Conservation (phyloP, 2,329 filamentous ascomycete genomes). For the Pseudogymnoascus sp. region DNA sequence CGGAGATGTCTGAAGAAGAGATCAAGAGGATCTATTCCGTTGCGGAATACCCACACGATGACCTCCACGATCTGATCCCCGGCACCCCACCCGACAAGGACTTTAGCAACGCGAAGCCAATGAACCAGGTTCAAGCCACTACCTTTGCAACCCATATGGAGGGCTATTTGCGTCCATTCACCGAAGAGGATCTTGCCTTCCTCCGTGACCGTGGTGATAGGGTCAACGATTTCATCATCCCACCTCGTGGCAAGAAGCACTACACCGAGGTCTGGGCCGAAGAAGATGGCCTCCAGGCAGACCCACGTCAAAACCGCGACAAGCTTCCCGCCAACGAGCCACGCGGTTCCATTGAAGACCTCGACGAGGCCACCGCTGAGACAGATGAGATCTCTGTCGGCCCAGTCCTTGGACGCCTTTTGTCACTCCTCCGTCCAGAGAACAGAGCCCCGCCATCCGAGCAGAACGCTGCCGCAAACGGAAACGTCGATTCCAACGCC, state of each 20-base stretch:
- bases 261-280: slow-evolving; percentile 92
- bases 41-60: slow-evolving; percentile 69
- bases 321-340: slow-evolving; percentile 72
- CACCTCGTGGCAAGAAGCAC: slow-evolving; percentile 72
- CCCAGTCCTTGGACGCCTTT: slow-evolving; percentile 72
- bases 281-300: slow-evolving; percentile 74
- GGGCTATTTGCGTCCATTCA: slow-evolving; percentile 80
- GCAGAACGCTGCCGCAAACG: slow-evolving; percentile 48
- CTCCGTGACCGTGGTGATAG: slow-evolving; percentile 85
- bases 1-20: slow-evolving; percentile 76
- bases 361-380: slow-evolving; percentile 80
- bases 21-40: slow-evolving; percentile 85
- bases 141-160: slow-evolving; percentile 93
- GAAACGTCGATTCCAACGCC: slow-evolving; percentile 43
- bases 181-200: slow-evolving; percentile 90
- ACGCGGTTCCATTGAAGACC: slow-evolving; percentile 75
- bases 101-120: slow-evolving; percentile 88
- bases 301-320: slow-evolving; percentile 52
- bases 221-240: slow-evolving; percentile 74
- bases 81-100: slow-evolving; percentile 89
- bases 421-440: slow-evolving; percentile 76
- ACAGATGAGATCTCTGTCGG: slow-evolving; percentile 85
- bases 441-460: slow-evolving; percentile 49
- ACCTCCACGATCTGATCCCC: slow-evolving; percentile 77
- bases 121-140: slow-evolving; percentile 86